Evolutionary conservation across 2,329 filamentous ascomycete species (phyloP).

Genomic region (Myriosclerotinia scirpicola): DNA sequence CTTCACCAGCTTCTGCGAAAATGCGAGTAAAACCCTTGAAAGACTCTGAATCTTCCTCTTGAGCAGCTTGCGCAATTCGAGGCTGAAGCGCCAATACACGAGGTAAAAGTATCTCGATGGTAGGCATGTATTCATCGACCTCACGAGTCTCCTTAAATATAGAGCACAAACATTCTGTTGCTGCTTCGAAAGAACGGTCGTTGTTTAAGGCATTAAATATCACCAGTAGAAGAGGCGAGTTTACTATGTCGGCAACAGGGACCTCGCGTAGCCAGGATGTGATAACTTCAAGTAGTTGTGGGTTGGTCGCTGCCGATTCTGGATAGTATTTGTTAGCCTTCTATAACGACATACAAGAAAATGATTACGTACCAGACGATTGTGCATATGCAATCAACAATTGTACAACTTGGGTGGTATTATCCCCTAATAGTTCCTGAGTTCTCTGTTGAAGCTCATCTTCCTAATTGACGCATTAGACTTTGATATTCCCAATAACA

Average conservation of each 20-base stretch:
- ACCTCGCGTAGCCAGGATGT: slow-evolving; percentile 97
- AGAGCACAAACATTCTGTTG: slow-evolving; percentile 87
- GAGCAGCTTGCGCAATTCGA: slow-evolving; percentile 71
- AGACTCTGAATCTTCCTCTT: slow-evolving; percentile 79
- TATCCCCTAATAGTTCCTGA: slow-evolving; percentile 84
- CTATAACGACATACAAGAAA: slow-evolving; percentile 21
- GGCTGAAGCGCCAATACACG: slow-evolving; percentile 73
- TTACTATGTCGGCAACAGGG: slow-evolving; percentile 76
- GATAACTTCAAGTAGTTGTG: slow-evolving; percentile 89
- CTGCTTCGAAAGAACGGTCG: slow-evolving; percentile 79
- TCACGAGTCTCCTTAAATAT: slow-evolving; percentile 91
- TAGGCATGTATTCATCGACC: slow-evolving; percentile 82
- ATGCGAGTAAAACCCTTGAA: slow-evolving; percentile 88
- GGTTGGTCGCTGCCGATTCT: slow-evolving; percentile 80
- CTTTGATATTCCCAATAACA: slow-evolving; percentile 40
- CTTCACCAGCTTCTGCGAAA: slow-evolving; percentile 88
- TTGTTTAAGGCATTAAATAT: slow-evolving; percentile 75
- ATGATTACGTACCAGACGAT: slow-evolving; percentile 71
- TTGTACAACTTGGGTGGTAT: slow-evolving; percentile 81
- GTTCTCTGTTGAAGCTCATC: slow-evolving; percentile 88
- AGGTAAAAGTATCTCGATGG: slow-evolving; percentile 81
- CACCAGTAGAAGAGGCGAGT: slow-evolving; percentile 79
- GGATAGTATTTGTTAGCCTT: slow-evolving; percentile 34
- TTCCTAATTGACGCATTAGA: slow-evolving; percentile 70
- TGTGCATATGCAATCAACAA: slow-evolving; percentile 88